Evolutionary conservation across 2,329 filamentous ascomycete genomes (phyloP).

Genomic region (Penicillium sp.): DNA sequence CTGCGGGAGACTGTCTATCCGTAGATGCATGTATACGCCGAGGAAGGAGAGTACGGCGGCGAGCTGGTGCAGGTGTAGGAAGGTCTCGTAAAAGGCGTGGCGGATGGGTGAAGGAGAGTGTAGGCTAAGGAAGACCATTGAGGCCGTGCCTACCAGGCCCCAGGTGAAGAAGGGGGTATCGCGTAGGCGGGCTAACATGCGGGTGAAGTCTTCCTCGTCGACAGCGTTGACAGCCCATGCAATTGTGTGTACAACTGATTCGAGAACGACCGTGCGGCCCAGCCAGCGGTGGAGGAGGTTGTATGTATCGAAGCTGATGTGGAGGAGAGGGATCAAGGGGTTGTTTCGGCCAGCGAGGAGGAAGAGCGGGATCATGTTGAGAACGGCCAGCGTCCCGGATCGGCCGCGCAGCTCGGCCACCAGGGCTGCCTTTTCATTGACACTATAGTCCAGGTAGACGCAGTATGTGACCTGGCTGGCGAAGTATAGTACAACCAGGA

Average conservation of each 20-base stretch:
- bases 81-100: slow-evolving; percentile 96
- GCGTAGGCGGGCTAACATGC: slow-evolving; percentile 34
- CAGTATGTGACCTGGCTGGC: slow-evolving; percentile 75
- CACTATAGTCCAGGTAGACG: slow-evolving; percentile 43
- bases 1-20: slow-evolving; percentile 43
- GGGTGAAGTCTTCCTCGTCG: slow-evolving; percentile 31
- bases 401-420: slow-evolving; percentile 82
- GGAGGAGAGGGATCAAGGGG: slow-evolving; percentile 74
- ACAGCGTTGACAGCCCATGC: slow-evolving; percentile 74
- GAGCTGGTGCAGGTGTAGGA: slow-evolving; percentile 54
- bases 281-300: slow-evolving; percentile 86
- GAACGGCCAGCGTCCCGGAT: slow-evolving; percentile 75
- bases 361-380: slow-evolving; percentile 90
- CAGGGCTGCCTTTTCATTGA: slow-evolving; percentile 53
- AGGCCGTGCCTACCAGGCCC: slow-evolving; percentile 45
- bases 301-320: slow-evolving; percentile 94
- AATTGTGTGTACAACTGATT: slow-evolving; percentile 67
- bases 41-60: slow-evolving; percentile 44
- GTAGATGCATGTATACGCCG: slow-evolving; percentile 46
- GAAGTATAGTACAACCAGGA: slow-evolving; percentile 67
- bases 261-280: slow-evolving; percentile 70
- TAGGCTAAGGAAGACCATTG: slow-evolving; percentile 41
- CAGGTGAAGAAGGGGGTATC: slow-evolving; percentile 44
- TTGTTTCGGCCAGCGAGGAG: slow-evolving; percentile 92
- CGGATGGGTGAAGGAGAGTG: slow-evolving; percentile 65